Evolutionary conservation across 2,329 filamentous ascomycete genomes (phyloP), one percentile per base, ranked within the genome.

Genomic region (Sporothrix phasma): DNA sequence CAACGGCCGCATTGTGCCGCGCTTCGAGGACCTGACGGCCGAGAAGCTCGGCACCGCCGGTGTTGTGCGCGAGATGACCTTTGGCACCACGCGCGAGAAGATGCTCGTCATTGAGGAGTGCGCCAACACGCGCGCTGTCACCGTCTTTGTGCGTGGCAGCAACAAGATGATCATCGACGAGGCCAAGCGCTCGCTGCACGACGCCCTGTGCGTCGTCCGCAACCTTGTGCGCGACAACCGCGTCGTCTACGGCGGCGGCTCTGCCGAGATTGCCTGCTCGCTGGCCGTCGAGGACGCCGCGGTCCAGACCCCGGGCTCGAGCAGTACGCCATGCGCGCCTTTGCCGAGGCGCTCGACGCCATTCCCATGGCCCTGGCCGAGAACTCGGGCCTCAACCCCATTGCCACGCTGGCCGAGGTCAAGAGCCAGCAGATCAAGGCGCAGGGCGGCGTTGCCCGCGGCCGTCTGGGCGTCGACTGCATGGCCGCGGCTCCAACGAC

Each of bases 101-200:
- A 99, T 99, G 94, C 82, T 99, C 71, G 90, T 99, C 64, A 99
- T 99, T 71, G 95, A 99, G 79, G 94, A 99, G 78, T 99, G 94
- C 74, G 94, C 95, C 73, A 99, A 99, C 80, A 96, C 91, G 65
- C 84, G 94, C 72, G 94, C 94, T 51, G 95, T 99, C 66, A 99
- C 94, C 2, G 87, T 96, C 63, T 99, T 99, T 76, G 90, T 99
- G 66, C 84, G 94, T 72, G 94, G 94, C 72, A 96, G 92, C 82
- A 99, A 99, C 84, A 99, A 97, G 83, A 99, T 99, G 94, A 96
- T 99, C 76, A 97, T 99, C 75, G 95, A 99, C 74, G 95, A 99
- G 78, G 95, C 95, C 63, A 97, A 97, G 81, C 87, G 95, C 71
- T 97, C 94, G 58, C 83, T 99, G 65, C 95, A 99, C 75, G 94